phyloP scores from a whole-genome alignment of 2,329 filamentous ascomycete species.

The Cladophialophora chaetospira region DNA sequence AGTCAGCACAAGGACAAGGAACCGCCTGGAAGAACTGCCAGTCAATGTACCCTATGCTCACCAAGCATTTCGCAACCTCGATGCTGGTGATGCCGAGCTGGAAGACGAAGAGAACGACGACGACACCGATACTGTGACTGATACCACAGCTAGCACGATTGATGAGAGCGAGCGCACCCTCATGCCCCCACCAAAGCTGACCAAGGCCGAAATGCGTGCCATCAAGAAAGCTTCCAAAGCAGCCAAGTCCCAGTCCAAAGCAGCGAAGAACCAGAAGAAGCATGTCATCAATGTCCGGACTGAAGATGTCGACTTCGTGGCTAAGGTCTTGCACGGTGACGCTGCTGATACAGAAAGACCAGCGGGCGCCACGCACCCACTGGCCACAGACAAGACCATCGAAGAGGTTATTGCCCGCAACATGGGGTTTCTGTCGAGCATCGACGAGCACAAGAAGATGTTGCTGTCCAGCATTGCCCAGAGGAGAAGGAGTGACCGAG shows the following conservation, averaged over 20 bases:
- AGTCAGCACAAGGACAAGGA: not conserved
- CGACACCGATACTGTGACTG: constrained; percentile 18
- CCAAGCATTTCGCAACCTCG: not conserved
- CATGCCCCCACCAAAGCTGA: constrained; percentile 16
- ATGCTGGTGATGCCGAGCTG: constrained; percentile 1
- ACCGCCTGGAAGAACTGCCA: constrained; percentile 13
- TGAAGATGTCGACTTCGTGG: constrained; percentile 28
- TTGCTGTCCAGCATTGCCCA: constrained; percentile 25
- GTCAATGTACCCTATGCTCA: constrained; percentile 16
- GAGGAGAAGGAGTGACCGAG: constrained; percentile 22
- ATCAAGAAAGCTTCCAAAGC: constrained; percentile 30
- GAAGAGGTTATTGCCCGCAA: constrained; percentile 33
- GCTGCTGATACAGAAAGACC: not conserved
- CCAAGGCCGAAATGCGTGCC: constrained; percentile 30
- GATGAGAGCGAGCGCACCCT: constrained; percentile 2
- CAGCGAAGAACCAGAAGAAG: constrained; percentile 31
- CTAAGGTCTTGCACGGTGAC: constrained; percentile 28
- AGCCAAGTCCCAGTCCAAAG: constrained; percentile 30
- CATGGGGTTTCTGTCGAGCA: constrained; percentile 28
- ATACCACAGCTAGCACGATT: constrained; percentile 15
- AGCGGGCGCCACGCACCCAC: constrained; percentile 22
- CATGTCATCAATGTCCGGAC: constrained; percentile 24
- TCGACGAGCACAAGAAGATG: constrained; percentile 29
- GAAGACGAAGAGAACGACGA: constrained; percentile 14
- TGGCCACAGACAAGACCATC: constrained; percentile 31